Evolutionary conservation across 257 asterid species (phyloP), one percentile per base, ranked within the genome.

Genomic region (Nicotiana benthamiana): DNA sequence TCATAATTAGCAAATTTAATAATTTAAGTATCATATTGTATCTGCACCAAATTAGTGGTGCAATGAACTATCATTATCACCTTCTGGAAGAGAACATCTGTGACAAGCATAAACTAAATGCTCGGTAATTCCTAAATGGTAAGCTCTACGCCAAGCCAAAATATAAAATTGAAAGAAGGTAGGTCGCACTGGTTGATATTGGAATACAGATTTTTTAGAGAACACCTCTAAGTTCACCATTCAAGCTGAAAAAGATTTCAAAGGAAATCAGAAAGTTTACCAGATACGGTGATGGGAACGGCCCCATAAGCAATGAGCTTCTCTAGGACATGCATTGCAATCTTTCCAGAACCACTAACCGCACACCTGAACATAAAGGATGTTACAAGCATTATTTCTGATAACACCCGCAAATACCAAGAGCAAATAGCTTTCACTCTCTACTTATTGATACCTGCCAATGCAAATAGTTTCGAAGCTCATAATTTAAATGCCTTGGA

Each of bases 281-380:
- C 99, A 82, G 99, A 95, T 52, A 93, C 97, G 16, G 98, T 92
- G 83, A 93, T 89, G 64, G 99, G 97, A 84, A 93, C 81, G 43
- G 99, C 99, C 76, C 97, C 94, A 83, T 91, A 91, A 20, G 94
- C 98, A 81, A 89, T 89, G 88, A 95, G 97, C 90, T 95, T 95
- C 96, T 95, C 99, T 20, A 95, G 87, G 77, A 95, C 99, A 86
- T 95, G 97, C 97, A 95, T 90, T 4, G 99, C 90, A 87, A 93
- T 93, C 91, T 95, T 95, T 85, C 99, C 99, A 84, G 94, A 93
- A 81, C 99, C 99, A 83, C 97, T 95, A 87, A 95, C 98, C 80
- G 90, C 95, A 89, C 99, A 95, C 86, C 99, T 93, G 93, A 82
- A 79, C 80, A 83, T 79, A 84, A 86, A 77, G 24, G 48, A 9